A percentile compares a stretch with the other conserved stretches of the same genome.
phyloP scores from a whole-genome alignment of 441 rosid genomes.

The Cnidoscolus chayamansa region DNA sequence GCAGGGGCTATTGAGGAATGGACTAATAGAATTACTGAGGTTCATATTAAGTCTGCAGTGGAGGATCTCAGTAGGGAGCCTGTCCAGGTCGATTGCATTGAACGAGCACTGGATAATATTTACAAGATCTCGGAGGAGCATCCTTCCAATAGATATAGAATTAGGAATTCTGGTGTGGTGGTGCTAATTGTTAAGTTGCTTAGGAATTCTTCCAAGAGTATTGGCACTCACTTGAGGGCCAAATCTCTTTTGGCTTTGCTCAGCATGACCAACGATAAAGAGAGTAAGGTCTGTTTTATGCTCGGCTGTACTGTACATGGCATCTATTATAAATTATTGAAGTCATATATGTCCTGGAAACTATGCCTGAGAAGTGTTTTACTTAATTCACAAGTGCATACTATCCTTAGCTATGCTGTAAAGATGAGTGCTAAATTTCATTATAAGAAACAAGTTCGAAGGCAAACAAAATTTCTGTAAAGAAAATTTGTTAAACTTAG shows the following conservation, averaged over 20 bases:
- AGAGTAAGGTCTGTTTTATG: slow-evolving; percentile 36
- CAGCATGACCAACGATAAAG: slow-evolving; percentile 46
- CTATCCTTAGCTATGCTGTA: too few species aligned
- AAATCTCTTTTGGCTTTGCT: slow-evolving; percentile 40
- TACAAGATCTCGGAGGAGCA: slow-evolving; percentile 36
- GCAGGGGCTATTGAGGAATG: slow-evolving; percentile 48
- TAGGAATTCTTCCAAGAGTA: slow-evolving; percentile 24
- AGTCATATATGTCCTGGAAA: too few species aligned
- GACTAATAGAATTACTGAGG: slow-evolving; percentile 36
- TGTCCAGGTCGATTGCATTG: slow-evolving; percentile 26
- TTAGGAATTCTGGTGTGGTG: slow-evolving; percentile 37
- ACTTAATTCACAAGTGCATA: too few species aligned
- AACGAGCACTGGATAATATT: slow-evolving; percentile 27
- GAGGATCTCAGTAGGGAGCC: slow-evolving; percentile 31
- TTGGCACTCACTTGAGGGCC: slow-evolving; percentile 36
- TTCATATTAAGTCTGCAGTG: slow-evolving; percentile 32
- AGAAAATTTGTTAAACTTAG: too few species aligned
- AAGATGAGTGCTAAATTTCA: too few species aligned
- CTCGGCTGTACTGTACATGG: background rate
- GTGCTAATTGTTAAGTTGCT: slow-evolving; percentile 33
- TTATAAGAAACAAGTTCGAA: too few species aligned
- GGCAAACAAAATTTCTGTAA: too few species aligned
- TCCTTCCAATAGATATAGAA: slow-evolving; percentile 35
- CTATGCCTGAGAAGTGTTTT: too few species aligned
- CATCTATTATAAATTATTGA: background rate